A percentile compares a stretch with the other conserved stretches of the same genome.
Conservation (phyloP, 2,329 filamentous ascomycete genomes). For the Paecilomyces variotii region DNA sequence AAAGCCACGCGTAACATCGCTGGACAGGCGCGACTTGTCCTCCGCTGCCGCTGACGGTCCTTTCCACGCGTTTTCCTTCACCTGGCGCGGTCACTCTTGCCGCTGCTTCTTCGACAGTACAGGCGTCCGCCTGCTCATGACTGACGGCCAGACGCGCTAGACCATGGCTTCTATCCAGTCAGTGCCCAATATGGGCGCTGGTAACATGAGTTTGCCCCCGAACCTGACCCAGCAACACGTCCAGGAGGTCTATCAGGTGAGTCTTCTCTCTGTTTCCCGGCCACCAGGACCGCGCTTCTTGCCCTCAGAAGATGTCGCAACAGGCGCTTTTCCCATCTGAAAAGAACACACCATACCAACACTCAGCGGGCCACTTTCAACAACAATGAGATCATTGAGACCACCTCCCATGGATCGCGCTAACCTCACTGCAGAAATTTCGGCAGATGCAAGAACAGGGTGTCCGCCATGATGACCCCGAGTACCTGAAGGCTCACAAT, state of each 20-base stretch:
- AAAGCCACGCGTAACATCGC: slow-evolving; percentile 14
- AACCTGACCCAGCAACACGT: slow-evolving; percentile 69
- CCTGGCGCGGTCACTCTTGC: slow-evolving; percentile 13
- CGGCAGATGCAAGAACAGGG: slow-evolving; percentile 82
- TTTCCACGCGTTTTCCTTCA: slow-evolving; percentile 13
- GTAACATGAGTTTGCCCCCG: slow-evolving; percentile 53
- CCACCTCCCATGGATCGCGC: slow-evolving; percentile 9
- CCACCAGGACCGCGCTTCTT: slow-evolving; percentile 2
- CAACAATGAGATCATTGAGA: not conserved
- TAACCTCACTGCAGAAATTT: slow-evolving; percentile 60
- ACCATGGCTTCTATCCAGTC: slow-evolving; percentile 76
- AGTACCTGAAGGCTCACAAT: slow-evolving; percentile 73
- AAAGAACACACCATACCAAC: not conserved
- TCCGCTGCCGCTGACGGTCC: slow-evolving; percentile 8
- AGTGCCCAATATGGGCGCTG: slow-evolving; percentile 60
- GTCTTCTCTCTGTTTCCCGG: slow-evolving; percentile 9
- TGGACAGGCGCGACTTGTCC: slow-evolving; percentile 16
- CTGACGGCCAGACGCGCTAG: slow-evolving; percentile 21
- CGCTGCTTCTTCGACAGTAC: slow-evolving; percentile 10
- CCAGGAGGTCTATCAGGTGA: slow-evolving; percentile 58
- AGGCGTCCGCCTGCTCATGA: slow-evolving; percentile 20
- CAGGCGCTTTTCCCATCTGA: not conserved
- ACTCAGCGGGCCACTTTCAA: not conserved
- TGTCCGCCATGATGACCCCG: slow-evolving; percentile 72
- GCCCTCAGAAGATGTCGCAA: not conserved